Evolutionary conservation across 2,329 filamentous ascomycete species (phyloP), one percentile per base, ranked within the genome.

Genomic region (Magnaporthiopsis rhizophila): DNA sequence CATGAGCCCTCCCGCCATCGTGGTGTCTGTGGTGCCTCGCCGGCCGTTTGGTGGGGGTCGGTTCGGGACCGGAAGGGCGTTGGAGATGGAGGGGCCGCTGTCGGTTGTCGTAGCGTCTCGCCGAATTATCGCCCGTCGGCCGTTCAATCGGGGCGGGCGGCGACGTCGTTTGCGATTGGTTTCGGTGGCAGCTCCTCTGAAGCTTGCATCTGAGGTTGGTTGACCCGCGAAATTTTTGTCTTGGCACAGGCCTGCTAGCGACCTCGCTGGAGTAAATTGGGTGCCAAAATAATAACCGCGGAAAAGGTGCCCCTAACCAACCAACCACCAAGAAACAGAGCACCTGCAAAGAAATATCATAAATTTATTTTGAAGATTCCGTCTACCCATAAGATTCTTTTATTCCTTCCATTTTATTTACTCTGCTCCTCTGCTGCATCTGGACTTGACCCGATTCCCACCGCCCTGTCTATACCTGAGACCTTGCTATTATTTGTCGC

Each of bases 1-100:
- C 76, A 91, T 85, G 69, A 86, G 83, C 69, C 91, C 92, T 72
- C 92, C 92, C 69, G 92, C 92, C 93, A 97, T 97, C 70, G 66
- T 38, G 7, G 66, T 74, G 69, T 53, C 18, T 53, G 45, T 5
- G 5, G 18, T 53, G 45, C 6, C 45, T 21, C 45, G 45, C 18
- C 45, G 45, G 45, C 21, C 45, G 45, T 53, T n/a, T 26, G 59
- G 26, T 53, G 45, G 18, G 45, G 45, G 18, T 21, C 62, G 45
- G 26, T 61, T 64, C 13, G 30, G n/a, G n/a, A 50, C 59, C 28
- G 30, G 50, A 65, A 58, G 64, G 63, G 61, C 68, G 60, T 64
- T 66, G 60, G 63, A 65, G 63, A 67, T 65, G 59, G 66, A 66
- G 67, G 38, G 53, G 59, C 50, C 34, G 18, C 24, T 15, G 26